phyloP scores from a whole-genome alignment of 345 rosid genomes.

The Pistacia integerrima region DNA sequence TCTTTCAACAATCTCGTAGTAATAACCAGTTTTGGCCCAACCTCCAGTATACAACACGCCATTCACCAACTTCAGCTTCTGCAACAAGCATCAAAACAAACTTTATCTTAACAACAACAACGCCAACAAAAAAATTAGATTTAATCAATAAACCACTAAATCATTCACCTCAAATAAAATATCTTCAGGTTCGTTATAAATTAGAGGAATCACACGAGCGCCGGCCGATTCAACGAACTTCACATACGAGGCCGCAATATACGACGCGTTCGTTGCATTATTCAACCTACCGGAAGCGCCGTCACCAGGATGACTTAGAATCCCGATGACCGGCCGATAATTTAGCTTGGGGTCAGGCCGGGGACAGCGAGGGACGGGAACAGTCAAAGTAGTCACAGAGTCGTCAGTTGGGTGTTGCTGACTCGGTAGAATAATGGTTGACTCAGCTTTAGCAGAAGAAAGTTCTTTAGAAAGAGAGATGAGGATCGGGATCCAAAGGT shows the following conservation, averaged over 20 bases:
- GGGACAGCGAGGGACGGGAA: slow-evolving; percentile 35
- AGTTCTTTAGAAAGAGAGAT: slow-evolving; percentile 53
- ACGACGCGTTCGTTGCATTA: slow-evolving; percentile 54
- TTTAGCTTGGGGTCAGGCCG: slow-evolving; percentile 55
- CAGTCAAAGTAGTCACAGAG: background rate
- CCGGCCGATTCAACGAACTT: slow-evolving; percentile 93
- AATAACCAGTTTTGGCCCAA: slow-evolving; percentile 73
- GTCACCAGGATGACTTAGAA: slow-evolving; percentile 83
- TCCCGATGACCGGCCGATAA: slow-evolving; percentile 81
- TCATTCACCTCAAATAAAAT: slow-evolving; percentile 58
- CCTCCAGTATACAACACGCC: slow-evolving; percentile 93
- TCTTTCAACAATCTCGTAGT: no score
- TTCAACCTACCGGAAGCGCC: slow-evolving; percentile 83
- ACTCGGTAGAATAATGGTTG: slow-evolving; percentile 51
- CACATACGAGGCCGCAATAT: slow-evolving; percentile 83
- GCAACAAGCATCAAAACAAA: slow-evolving; percentile 21
- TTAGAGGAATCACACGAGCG: slow-evolving; percentile 85
- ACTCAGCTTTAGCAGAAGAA: slow-evolving; percentile 32
- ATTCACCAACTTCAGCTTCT: slow-evolving; percentile 82
- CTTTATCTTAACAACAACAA: background rate
- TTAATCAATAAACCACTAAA: background rate
- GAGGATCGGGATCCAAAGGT: slow-evolving; percentile 48
- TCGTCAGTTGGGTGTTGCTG: slow-evolving; percentile 26
- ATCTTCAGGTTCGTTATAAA: slow-evolving; percentile 69
- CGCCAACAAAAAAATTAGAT: background rate